These are phyloP conservation scores for Lonicera japonica DNA, from an alignment of 129 eudicot genomes.

Conservation along the genomic window DNA sequence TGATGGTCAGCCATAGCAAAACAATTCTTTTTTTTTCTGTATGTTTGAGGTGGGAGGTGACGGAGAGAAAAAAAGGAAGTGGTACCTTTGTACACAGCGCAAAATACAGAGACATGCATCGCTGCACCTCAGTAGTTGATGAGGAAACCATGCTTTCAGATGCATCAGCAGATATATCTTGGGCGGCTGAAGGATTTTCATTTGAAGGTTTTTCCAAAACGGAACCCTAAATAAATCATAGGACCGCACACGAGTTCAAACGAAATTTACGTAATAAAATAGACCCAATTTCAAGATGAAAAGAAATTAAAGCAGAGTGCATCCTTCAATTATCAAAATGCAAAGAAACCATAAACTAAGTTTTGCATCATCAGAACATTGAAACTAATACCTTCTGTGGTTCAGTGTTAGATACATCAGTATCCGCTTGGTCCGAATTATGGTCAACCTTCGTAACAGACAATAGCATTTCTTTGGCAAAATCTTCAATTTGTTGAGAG, in stretches of 20 bases:
- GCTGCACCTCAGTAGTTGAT: slow-evolving; percentile 57
- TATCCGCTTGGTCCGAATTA: slow-evolving; percentile 18
- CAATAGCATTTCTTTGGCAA: slow-evolving; percentile 77
- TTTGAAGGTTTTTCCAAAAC: slow-evolving; percentile 34
- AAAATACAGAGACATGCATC: slow-evolving; percentile 90
- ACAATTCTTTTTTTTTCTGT: too few relatives aligned
- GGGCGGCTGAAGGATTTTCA: slow-evolving; percentile 28
- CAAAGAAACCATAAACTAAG: background rate
- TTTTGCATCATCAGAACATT: slow-evolving; percentile 1
- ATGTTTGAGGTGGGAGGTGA: too few relatives aligned
- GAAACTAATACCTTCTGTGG: slow-evolving; percentile 47
- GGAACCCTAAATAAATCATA: slow-evolving; percentile 37
- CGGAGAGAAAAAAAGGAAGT: background rate
- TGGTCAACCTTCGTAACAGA: slow-evolving; percentile 40
- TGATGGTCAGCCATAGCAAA: slow-evolving; percentile 3
- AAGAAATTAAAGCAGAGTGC: background rate
- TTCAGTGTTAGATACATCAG: slow-evolving; percentile 41
- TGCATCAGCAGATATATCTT: slow-evolving; percentile 38
- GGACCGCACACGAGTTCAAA: background rate
- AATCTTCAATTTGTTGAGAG: slow-evolving; percentile 70
- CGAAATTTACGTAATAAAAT: background rate
- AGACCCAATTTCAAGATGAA: background rate
- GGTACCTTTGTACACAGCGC: slow-evolving; percentile 98
- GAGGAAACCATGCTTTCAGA: slow-evolving; percentile 46
- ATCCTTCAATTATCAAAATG: background rate